Conservation (phyloP, 148 eudicot genomes). For the Vaccinium macrocarpon region DNA sequence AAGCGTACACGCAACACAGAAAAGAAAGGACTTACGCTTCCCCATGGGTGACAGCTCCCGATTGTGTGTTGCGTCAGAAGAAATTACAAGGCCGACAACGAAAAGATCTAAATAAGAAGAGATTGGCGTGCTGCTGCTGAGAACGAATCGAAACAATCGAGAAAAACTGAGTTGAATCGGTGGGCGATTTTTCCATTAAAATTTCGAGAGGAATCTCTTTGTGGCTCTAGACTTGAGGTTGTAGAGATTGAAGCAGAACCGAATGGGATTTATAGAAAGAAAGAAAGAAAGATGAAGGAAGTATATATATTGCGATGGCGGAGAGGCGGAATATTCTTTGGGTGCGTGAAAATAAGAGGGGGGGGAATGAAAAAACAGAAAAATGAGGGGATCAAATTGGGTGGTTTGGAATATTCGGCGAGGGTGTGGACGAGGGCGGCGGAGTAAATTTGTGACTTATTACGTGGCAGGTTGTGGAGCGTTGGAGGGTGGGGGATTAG, state of each 20-base stretch:
- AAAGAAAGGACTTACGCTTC: constrained; percentile 43
- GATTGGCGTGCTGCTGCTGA: constrained; percentile 6
- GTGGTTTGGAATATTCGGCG: constrained; percentile 19
- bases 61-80: constrained; percentile 25
- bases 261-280: neutral
- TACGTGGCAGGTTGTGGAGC: constrained; percentile 3
- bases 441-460: neutral
- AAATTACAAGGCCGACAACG: constrained; percentile 33
- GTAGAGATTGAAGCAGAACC: constrained; percentile 5
- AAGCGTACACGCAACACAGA: neutral
- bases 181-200: constrained; percentile 25
- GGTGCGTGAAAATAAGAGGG: neutral
- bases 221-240: constrained; percentile 16
- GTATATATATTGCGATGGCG: neutral
- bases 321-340: too few species aligned
- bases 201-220: neutral
- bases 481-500: neutral
- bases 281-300: neutral
- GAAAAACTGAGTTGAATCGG: constrained; percentile 14
- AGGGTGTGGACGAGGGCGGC: constrained; percentile 12
- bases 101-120: constrained; percentile 12
- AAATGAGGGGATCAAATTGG: neutral
- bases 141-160: constrained; percentile 23
- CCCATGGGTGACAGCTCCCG: constrained; percentile 43
- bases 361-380: neutral